A percentile compares a stretch with the other conserved stretches of the same genome.
Evolutionary conservation across 2,329 filamentous ascomycete genomes (phyloP).

Genomic region (Fusarium austroafricanum): DNA sequence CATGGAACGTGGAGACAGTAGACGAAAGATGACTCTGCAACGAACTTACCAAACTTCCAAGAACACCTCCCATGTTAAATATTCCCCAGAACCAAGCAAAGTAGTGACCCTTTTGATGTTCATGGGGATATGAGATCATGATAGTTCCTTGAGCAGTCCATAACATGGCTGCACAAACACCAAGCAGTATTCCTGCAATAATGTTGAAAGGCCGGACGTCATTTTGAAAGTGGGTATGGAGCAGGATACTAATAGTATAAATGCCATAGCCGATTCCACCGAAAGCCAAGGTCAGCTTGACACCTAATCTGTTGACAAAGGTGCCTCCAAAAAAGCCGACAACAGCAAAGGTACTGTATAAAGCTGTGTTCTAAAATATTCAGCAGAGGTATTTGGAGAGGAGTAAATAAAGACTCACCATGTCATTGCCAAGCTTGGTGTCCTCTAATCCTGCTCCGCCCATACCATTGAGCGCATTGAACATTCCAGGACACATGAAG

Average conservation of each 20-base stretch:
- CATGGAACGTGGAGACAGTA: too few relatives aligned
- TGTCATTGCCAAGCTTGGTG: constrained; percentile 55
- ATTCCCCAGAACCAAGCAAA: constrained; percentile 95
- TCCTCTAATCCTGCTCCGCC: constrained; percentile 68
- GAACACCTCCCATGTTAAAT: constrained; percentile 90
- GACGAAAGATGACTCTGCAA: fast-evolving
- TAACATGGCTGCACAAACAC: constrained; percentile 80
- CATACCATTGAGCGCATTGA: constrained; percentile 73
- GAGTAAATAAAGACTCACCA: constrained; percentile 33
- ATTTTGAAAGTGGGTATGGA: constrained; percentile 69
- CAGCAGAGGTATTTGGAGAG: not conserved
- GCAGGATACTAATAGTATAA: constrained; percentile 74
- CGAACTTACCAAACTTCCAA: constrained; percentile 72
- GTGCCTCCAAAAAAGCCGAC: constrained; percentile 78
- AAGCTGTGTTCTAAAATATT: constrained; percentile 58
- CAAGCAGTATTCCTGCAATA: constrained; percentile 80
- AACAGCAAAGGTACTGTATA: constrained; percentile 77
- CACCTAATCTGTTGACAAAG: constrained; percentile 79
- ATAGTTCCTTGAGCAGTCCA: constrained; percentile 88
- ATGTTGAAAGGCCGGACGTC: constrained; percentile 55
- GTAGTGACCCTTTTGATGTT: constrained; percentile 84
- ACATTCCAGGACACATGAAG: constrained; percentile 78
- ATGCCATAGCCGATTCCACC: constrained; percentile 81
- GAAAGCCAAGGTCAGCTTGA: constrained; percentile 73
- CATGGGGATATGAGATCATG: constrained; percentile 89